These are phyloP conservation scores for Thraustotheca clavata DNA, from an alignment of 352 stramenopile genomes.

Conservation along the genomic window DNA sequence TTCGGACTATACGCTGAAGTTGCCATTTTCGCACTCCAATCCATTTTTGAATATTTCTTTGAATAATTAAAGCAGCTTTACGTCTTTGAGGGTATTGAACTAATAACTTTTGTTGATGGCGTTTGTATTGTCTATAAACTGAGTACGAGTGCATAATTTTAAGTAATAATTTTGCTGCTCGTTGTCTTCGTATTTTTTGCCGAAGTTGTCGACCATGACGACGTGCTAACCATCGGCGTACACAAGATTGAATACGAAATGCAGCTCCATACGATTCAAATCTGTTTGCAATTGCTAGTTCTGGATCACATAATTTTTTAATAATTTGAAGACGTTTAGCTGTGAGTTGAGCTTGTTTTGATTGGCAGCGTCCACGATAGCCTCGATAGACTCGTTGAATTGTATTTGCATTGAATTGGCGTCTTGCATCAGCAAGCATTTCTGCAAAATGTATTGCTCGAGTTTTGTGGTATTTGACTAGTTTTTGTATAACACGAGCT, in stretches of 20 bases:
- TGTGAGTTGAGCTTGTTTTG: neutral
- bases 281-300: conserved; percentile 4
- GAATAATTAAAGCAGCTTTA: neutral
- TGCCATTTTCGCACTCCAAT: conserved; percentile 17
- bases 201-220: neutral
- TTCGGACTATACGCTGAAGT: neutral
- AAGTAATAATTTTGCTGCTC: neutral
- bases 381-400: conserved; percentile 1
- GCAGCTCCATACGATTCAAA: conserved; percentile 15
- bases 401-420: neutral
- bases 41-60: neutral
- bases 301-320: neutral
- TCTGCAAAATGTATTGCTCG: neutral
- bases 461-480: conserved; percentile 1
- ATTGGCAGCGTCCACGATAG: neutral
- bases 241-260: conserved; percentile 10
- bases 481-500: conserved; percentile 2
- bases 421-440: conserved; percentile 7
- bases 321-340: neutral
- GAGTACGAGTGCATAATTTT: neutral
- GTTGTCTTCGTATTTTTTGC: neutral
- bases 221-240: neutral
- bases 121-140: neutral
- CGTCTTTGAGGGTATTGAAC: neutral
- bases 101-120: neutral